These are phyloP conservation scores for Colletotrichum trifolii DNA, from an alignment of 2,329 filamentous ascomycete genomes.

Conservation along the genomic window DNA sequence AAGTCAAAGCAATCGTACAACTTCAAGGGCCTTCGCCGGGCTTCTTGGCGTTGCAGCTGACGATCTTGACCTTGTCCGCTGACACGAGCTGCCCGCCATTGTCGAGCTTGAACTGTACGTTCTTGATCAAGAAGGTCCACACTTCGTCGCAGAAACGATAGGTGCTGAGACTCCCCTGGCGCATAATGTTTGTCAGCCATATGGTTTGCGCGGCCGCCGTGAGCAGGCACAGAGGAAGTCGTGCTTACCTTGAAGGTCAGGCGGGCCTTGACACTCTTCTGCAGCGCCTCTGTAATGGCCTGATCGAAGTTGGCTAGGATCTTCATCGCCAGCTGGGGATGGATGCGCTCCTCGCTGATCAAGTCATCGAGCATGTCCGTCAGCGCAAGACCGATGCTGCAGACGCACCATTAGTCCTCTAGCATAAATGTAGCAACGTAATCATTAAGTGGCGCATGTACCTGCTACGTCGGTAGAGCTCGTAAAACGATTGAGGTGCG, in stretches of 20 bases:
- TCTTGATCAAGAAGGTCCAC: conserved; percentile 99
- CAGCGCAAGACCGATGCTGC: conserved; percentile 89
- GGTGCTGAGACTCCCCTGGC: conserved; percentile 92
- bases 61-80: conserved; percentile 97
- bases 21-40: conserved; percentile 52
- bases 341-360: conserved; percentile 93
- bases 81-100: conserved; percentile 76
- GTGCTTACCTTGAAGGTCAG: conserved; percentile 89
- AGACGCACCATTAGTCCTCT: conserved; percentile 35
- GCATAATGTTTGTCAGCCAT: conserved; percentile 1
- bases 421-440: conserved; percentile 44
- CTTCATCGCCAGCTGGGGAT: conserved; percentile 98
- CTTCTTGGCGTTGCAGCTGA: conserved; percentile 93
- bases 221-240: not conserved
- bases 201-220: not conserved
- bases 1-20: not conserved
- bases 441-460: conserved; percentile 60
- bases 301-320: conserved; percentile 96
- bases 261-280: conserved; percentile 91
- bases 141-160: conserved; percentile 99
- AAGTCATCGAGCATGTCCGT: conserved; percentile 98
- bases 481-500: conserved; percentile 76
- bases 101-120: conserved; percentile 98
- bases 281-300: conserved; percentile 88
- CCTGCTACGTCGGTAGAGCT: conserved; percentile 99